phyloP scores from a whole-genome alignment of 1,139 yeast species.

The Hanseniaspora sp. region DNA sequence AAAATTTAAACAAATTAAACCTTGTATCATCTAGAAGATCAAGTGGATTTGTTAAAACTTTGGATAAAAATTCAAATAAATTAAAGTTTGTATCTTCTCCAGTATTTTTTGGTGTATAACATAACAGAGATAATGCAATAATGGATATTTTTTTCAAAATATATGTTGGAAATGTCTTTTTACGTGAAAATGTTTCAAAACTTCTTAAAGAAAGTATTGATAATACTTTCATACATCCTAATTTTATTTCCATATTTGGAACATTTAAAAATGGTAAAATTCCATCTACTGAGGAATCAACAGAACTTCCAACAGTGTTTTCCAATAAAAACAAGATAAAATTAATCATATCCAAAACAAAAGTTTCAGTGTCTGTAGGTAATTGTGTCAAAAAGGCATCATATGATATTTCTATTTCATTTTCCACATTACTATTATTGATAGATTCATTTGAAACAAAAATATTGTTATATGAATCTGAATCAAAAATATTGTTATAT shows the following conservation, averaged over 20 bases:
- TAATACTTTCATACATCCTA: constrained; percentile 55
- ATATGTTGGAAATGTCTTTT: constrained; percentile 2
- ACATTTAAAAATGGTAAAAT: constrained; percentile 51
- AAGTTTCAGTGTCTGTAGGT: constrained; percentile 35
- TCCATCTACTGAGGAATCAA: constrained; percentile 58
- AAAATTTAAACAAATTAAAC: constrained; percentile 43
- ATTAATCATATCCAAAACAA: constrained; percentile 44
- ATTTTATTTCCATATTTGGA: constrained; percentile 48
- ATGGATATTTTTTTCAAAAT: constrained; percentile 29
- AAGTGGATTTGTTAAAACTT: too few relatives aligned
- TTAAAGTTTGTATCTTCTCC: constrained; percentile 40
- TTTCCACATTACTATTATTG: background rate
- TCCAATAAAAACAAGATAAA: constrained; percentile 58
- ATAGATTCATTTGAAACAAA: too few relatives aligned
- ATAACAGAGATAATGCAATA: constrained; percentile 44
- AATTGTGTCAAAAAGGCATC: constrained; percentile 35
- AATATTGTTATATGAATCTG: too few relatives aligned
- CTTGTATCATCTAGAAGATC: too few relatives aligned
- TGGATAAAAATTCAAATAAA: too few relatives aligned
- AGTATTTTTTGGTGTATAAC: constrained; percentile 31
- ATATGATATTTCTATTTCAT: background rate
- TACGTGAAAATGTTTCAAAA: constrained; percentile 7
- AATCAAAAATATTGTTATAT: too few relatives aligned
- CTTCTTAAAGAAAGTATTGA: constrained; percentile 49
- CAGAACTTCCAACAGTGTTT: constrained; percentile 55